Evolutionary conservation across 352 stramenopile genomes (phyloP).

Genomic region (Pythium plurisporium): DNA sequence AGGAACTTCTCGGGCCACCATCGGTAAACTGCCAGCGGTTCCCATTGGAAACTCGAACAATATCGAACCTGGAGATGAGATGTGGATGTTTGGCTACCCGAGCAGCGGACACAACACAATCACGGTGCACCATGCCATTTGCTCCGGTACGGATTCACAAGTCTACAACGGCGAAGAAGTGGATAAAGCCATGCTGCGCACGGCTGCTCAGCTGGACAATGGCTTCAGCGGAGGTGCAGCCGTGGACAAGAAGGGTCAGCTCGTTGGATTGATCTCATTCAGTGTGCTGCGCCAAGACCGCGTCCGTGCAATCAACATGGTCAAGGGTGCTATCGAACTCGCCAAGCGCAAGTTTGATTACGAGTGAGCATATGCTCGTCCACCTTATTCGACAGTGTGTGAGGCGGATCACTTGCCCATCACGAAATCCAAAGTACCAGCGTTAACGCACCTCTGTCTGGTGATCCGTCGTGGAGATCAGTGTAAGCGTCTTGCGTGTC

Average conservation of each 20-base stretch:
- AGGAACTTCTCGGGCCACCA: constrained; percentile 61
- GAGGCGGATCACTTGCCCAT: too few species aligned
- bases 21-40: constrained; percentile 71
- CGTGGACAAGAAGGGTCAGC: constrained; percentile 80
- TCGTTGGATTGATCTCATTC: constrained; percentile 86
- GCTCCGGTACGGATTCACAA: constrained; percentile 83
- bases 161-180: constrained; percentile 82
- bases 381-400: neutral
- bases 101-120: constrained; percentile 88
- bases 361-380: constrained; percentile 25
- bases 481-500: too few species aligned
- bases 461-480: too few species aligned
- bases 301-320: constrained; percentile 87
- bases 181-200: constrained; percentile 83
- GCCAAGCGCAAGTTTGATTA: constrained; percentile 78
- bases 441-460: too few species aligned
- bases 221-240: constrained; percentile 81
- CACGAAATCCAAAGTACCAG: too few species aligned
- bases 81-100: constrained; percentile 90
- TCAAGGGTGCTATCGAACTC: constrained; percentile 81
- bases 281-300: constrained; percentile 81
- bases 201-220: constrained; percentile 80
- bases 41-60: constrained; percentile 87
- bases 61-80: constrained; percentile 82
- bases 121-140: constrained; percentile 87